Evolutionary conservation across 2,329 filamentous ascomycete species (phyloP).

Genomic region (Aspergillus oerlinghausenensis): DNA sequence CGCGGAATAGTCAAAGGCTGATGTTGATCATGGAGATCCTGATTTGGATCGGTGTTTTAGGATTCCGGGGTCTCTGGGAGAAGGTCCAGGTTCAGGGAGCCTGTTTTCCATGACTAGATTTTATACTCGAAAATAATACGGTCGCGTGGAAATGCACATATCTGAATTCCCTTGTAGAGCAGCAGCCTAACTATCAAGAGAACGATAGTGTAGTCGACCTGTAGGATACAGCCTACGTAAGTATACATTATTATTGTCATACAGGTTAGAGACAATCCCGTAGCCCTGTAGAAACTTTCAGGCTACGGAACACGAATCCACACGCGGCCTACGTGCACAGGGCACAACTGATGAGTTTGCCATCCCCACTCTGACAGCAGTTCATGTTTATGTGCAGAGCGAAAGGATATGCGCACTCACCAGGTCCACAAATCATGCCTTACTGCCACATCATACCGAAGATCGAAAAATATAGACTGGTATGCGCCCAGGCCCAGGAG

Average conservation of each 20-base stretch:
- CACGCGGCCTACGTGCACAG: slow-evolving; percentile 9
- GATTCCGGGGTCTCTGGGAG: neutral
- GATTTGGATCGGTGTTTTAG: neutral
- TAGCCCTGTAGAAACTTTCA: neutral
- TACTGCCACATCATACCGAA: neutral
- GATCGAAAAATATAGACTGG: neutral
- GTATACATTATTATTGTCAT: neutral
- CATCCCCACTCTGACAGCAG: slow-evolving; percentile 10
- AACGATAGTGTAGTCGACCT: too few relatives aligned
- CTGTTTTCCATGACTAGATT: too few relatives aligned
- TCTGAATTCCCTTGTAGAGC: too few relatives aligned
- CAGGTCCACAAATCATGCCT: neutral
- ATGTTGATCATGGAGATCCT: neutral
- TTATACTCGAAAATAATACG: too few relatives aligned
- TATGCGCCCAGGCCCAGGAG: neutral
- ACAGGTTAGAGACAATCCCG: neutral
- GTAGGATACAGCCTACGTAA: neutral
- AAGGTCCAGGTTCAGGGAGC: neutral
- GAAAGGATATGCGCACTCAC: neutral
- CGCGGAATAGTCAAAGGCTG: neutral
- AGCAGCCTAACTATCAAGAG: too few relatives aligned
- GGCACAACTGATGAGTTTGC: slow-evolving; percentile 10
- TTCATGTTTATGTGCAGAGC: neutral
- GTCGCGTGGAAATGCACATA: too few relatives aligned
- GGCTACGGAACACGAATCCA: neutral